These are phyloP conservation scores for Zygosaccharomyces gambellarensis DNA, from an alignment of 805 yeast genomes.

Conservation along the genomic window DNA sequence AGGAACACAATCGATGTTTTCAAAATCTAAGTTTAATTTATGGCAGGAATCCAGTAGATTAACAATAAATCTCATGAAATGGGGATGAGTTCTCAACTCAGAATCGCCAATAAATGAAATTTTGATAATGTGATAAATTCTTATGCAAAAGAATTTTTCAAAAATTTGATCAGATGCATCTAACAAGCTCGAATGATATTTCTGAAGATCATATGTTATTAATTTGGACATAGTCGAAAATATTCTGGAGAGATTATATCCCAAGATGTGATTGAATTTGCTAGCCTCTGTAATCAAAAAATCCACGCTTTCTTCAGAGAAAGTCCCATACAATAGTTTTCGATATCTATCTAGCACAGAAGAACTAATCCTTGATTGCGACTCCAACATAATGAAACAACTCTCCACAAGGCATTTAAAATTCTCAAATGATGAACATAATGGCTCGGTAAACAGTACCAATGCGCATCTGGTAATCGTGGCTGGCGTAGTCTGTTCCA, in stretches of 20 bases:
- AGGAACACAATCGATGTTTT: conserved; percentile 44
- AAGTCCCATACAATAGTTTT: not conserved
- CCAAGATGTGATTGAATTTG: conserved; percentile 8
- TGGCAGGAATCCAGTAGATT: not conserved
- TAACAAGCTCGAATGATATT: not conserved
- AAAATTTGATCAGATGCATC: not conserved
- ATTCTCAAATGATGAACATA: conserved; percentile 4
- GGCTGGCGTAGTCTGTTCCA: conserved; percentile 76
- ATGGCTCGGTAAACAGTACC: conserved; percentile 54
- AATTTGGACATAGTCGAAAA: not conserved
- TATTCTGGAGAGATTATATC: conserved; percentile 1
- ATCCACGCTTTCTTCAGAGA: not conserved
- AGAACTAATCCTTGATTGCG: not conserved
- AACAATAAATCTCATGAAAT: conserved; percentile 19
- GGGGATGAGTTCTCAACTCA: conserved; percentile 25
- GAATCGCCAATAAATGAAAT: conserved; percentile 40
- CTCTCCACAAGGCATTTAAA: conserved; percentile 1
- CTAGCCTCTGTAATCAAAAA: conserved; percentile 1
- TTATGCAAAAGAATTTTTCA: not conserved
- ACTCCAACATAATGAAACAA: not conserved
- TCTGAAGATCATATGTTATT: conserved; percentile 2
- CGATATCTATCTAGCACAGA: not conserved
- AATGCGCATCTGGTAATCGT: conserved; percentile 91
- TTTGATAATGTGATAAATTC: conserved; percentile 10
- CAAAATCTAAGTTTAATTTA: conserved; percentile 34